Percentiles rank a stretch among this genome's conserved stretches.
Conservation (phyloP, 139 green algal genomes). For the Chlorella sp. region DNA sequence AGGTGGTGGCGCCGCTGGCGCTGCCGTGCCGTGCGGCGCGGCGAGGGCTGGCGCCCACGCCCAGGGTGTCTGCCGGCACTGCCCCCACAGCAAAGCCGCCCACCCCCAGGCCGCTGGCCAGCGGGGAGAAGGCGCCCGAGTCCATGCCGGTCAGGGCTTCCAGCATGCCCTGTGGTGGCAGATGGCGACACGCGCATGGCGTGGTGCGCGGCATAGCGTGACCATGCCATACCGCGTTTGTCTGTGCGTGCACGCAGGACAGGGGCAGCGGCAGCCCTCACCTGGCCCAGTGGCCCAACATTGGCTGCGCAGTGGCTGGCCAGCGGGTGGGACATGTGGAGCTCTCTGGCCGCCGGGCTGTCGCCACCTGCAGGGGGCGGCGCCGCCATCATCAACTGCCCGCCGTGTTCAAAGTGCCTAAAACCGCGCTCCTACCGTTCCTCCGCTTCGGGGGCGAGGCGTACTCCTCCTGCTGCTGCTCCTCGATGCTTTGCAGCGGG, state of each 20-base stretch:
- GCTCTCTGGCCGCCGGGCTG: conserved; percentile 17
- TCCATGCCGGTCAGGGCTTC: background rate
- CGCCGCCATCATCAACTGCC: background rate
- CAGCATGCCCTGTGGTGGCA: conserved; percentile 9
- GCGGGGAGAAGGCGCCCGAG: conserved; percentile 2
- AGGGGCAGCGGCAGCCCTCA: background rate
- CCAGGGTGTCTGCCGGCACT: too few species aligned
- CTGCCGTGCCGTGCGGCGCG: too few species aligned
- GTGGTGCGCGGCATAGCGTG: background rate
- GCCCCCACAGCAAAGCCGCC: background rate
- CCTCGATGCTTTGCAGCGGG: background rate
- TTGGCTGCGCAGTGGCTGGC: background rate
- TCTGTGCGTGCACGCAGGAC: background rate
- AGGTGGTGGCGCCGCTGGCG: too few species aligned
- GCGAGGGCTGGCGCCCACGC: too few species aligned
- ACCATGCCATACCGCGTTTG: background rate
- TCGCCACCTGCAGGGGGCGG: conserved; percentile 4
- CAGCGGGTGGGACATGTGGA: background rate
- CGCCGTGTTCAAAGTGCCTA: background rate
- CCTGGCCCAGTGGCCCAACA: conserved; percentile 8
- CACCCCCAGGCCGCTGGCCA: conserved; percentile 3
- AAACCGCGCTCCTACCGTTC: conserved; percentile 3
- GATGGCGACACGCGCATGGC: background rate
- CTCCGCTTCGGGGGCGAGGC: conserved; percentile 18
- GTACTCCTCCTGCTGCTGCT: conserved; percentile 11